Percentiles rank a stretch among this genome's conserved stretches.
phyloP scores from a whole-genome alignment of 768 basidiomycete species.

The Boletus insuetus region DNA sequence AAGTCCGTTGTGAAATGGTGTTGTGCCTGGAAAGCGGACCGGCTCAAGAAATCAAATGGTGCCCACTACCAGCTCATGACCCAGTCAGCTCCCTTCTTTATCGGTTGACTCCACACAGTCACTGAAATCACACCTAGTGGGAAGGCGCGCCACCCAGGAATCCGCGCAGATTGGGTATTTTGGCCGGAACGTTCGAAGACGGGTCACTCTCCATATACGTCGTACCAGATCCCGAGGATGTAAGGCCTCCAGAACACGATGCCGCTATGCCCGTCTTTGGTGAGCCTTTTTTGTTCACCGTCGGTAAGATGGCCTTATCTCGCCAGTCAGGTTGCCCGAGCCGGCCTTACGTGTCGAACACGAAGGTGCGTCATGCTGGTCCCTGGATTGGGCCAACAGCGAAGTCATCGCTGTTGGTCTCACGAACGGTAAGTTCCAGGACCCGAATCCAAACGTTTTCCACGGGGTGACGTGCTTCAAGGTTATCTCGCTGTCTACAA shows the following conservation, averaged over 20 bases:
- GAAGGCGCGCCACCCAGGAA: slow-evolving; percentile 17
- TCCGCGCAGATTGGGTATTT: slow-evolving; percentile 71
- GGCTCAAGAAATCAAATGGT: slow-evolving; percentile 86
- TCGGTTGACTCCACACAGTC: not conserved
- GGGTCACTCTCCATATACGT: slow-evolving; percentile 77
- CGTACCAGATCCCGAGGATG: slow-evolving; percentile 73
- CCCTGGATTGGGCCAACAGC: slow-evolving; percentile 89
- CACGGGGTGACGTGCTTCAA: slow-evolving; percentile 21
- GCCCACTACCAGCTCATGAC: slow-evolving; percentile 84
- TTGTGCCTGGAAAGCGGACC: slow-evolving; percentile 81
- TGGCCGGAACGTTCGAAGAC: slow-evolving; percentile 85
- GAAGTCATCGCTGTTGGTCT: slow-evolving; percentile 79
- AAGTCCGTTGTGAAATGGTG: slow-evolving; percentile 78
- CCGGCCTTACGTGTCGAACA: slow-evolving; percentile 73
- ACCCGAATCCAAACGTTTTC: not conserved
- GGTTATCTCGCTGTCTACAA: slow-evolving; percentile 60
- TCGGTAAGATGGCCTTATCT: not conserved
- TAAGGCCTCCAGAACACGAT: slow-evolving; percentile 33
- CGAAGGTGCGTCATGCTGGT: slow-evolving; percentile 73
- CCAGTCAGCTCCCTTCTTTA: slow-evolving; percentile 29
- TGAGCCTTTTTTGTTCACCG: slow-evolving; percentile 29
- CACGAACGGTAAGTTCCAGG: slow-evolving; percentile 60
- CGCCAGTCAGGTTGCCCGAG: slow-evolving; percentile 53
- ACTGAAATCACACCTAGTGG: slow-evolving; percentile 15
- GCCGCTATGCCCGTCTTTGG: slow-evolving; percentile 44